Evolutionary conservation across 1,139 yeast genomes (phyloP), one percentile per base, ranked within the genome.

Genomic region (Hansenula lynferdii): DNA sequence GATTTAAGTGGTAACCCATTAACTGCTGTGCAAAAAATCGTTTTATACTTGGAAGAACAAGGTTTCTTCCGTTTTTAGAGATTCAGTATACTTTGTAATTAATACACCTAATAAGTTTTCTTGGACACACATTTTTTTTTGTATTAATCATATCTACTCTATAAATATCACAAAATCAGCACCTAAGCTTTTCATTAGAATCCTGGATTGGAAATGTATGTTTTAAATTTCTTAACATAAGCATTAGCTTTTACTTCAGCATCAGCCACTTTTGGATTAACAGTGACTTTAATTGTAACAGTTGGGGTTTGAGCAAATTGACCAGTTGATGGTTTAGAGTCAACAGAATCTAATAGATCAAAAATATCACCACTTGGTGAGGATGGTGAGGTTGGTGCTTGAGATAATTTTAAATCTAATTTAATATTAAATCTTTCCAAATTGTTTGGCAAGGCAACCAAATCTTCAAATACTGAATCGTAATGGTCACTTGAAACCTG

Each of bases 11-110:
- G 67, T 41, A 73, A 72, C 39, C 67, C 72, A 31, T 66, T 76
- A 45, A 75, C 78, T 40, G 81, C 85, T 38, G 85, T 89, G 40
- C 84, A 77, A 57, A 79, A 81, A 57, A 75, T 85, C 47, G 80
- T 84, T 26, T 67, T 77, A 44, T 72, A 77, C 56, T 73, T 90
- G 54, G 86, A 84, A 61, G 76, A 80, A 50, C 86, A 87, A 65
- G 95, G 95, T 25, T 87, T 83, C 66, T 85, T 77, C 58, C 60
- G 57, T 43, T 69, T 69, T 45, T 69, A 58, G 19, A n/a, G 12
- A 18, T 8, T n/a, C n/a, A n/a, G n/a, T n/a, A n/a, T n/a, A n/a
- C n/a, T n/a, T n/a, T n/a, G n/a, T n/a, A n/a, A n/a, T n/a, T n/a
- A n/a, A n/a, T n/a, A n/a, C n/a, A n/a, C n/a, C n/a, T n/a, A n/a